These are phyloP conservation scores for Yamagishiella unicocca DNA, from an alignment of 139 green algal species.

Conservation along the genomic window DNA sequence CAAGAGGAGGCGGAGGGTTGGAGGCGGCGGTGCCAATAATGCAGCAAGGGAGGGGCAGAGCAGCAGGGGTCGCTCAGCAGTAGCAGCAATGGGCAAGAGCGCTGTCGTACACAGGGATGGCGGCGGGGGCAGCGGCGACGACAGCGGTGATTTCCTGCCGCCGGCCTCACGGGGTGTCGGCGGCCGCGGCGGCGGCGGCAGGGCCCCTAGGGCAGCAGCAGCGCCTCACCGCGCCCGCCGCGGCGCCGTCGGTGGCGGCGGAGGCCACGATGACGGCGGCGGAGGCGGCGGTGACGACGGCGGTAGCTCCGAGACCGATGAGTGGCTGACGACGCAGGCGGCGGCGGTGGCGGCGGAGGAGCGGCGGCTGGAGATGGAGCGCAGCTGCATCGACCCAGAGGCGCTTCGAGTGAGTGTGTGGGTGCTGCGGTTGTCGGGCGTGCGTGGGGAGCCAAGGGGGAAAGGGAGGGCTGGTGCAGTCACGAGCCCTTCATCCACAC, in stretches of 20 bases:
- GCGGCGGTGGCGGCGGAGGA: slow-evolving; percentile 30
- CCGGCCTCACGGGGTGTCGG: background rate
- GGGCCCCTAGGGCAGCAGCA: too few relatives aligned
- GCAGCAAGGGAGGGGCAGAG: too few relatives aligned
- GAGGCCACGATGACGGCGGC: background rate
- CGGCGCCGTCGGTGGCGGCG: background rate
- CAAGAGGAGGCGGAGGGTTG: too few relatives aligned
- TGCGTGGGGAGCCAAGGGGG: too few relatives aligned
- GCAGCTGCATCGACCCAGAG: slow-evolving; percentile 21
- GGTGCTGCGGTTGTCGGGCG: too few relatives aligned
- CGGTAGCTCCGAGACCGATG: background rate
- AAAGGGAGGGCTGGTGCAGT: too few relatives aligned
- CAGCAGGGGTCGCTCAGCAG: too few relatives aligned
- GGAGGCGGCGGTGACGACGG: background rate
- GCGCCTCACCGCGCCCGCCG: background rate
- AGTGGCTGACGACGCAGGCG: slow-evolving; percentile 48
- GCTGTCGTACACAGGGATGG: too few relatives aligned
- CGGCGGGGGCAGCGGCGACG: background rate
- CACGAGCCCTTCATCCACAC: too few relatives aligned
- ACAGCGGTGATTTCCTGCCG: background rate
- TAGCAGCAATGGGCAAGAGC: too few relatives aligned
- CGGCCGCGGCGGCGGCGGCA: background rate
- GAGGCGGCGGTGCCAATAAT: too few relatives aligned
- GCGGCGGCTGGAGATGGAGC: slow-evolving; percentile 32
- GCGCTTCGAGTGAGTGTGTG: slow-evolving; percentile 50